Evolutionary conservation across 306 rosid species (phyloP), one percentile per base, ranked within the genome.

Genomic region (Ochetophila trinervis): DNA sequence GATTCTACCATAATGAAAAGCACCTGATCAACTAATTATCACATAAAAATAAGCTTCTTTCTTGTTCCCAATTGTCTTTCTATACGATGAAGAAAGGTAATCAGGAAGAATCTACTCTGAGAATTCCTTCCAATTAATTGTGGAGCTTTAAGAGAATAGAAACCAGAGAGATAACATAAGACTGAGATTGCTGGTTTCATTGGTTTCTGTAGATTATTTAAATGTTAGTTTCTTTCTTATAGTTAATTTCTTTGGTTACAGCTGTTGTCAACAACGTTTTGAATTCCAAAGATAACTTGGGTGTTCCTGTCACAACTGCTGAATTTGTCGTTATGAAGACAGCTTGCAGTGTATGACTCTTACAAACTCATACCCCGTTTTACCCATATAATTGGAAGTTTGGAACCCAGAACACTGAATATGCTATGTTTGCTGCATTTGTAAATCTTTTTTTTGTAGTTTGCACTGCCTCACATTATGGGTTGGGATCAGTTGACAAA

Each of bases 281-380:
- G 40, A 85, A 84, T 47, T 73, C 88, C 63, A 89, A 71, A 65
- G 96, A 92, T 37, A 48, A 37, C 68, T 71, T 92, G 35, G 62
- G 69, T 40, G 88, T 92, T 76, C 96, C 95, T 44, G 76, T 92
- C 73, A 84, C 98, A 11, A 70, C 85, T 58, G 95, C 95, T 27
- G 98, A 92, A 76, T 86, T 85, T 72, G 67, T 88, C 45, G 98
- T 89, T 73, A 81, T 92, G 86, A 92, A 82, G 88, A 84, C 95
- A 60, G 96, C 95, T 76, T 92, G 96, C 85, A 92, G 84, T 52
- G 96, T 92, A 89, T 67, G 96, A 60, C 65, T 67, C 76, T 44
- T 4, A 12, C 15, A 4, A 13, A 44, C 21, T 57, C 19, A 13
- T 57, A 11, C 11, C 24, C 12, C 40, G 3, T 40, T 40, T 61